Evolutionary conservation across 2,329 filamentous ascomycete species (phyloP), one percentile per base, ranked within the genome.

Genomic region (Diaporthe ampelina): DNA sequence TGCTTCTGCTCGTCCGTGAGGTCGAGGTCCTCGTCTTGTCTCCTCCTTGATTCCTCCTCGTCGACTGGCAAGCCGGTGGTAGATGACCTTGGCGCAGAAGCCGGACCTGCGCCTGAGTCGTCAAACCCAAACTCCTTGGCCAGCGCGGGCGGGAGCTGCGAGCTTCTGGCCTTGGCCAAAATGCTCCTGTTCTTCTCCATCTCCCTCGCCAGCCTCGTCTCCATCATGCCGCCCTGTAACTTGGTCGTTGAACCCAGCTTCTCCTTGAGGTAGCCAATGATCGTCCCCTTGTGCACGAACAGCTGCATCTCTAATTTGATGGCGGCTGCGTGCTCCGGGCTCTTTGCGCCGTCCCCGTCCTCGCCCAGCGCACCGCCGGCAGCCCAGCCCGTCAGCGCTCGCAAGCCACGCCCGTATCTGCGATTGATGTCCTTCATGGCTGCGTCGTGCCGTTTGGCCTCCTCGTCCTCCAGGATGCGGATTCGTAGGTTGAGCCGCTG

Each of bases 211-310:
- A 98, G 87, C 78, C 97, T 87, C 80, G 94, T 94, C 85, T 98
- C 95, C 89, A 98, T 98, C 95, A 98, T 98, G 68, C 89, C 90
- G 79, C 94, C 92, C 86, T 98, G 96, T 76, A 93, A 91, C 79
- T 91, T 89, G 56, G 94, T 93, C 73, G 93, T 95, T 77, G 91
- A 88, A 84, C 97, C 94, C 76, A 98, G 84, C 79, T 91, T 89
- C 80, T 93, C 89, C 76, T 94, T 89, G 79, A 99, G 82, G 78
- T 93, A 95, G 92, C 94, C 96, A 15, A 98, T 85, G 59, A 99
- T 91, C 76, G 93, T 93, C 79, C 97, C 95, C 70, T 95, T 87
- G 78, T 97, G 93, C 67, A 90, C 88, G 68, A 89, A 91, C 9
- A 94, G 84, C 54, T 90, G 91, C 76, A 91, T 91, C 73, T 91